A percentile compares a stretch with the other conserved stretches of the same genome.
phyloP scores from a whole-genome alignment of 441 rosid species.

The Syzygium syzygioides region DNA sequence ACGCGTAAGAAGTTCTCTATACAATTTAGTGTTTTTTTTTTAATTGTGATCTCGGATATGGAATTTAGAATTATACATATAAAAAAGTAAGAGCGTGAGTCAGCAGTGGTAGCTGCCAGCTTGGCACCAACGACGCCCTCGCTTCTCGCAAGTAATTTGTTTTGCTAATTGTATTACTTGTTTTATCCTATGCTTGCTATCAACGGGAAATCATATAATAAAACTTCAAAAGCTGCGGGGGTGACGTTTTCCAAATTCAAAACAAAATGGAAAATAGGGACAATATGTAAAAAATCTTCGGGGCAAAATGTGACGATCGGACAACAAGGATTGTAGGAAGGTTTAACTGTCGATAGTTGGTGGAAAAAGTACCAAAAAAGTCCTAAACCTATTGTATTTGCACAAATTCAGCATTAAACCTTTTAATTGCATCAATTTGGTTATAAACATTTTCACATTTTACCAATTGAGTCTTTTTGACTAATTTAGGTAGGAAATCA shows the following conservation, averaged over 20 bases:
- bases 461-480: too few relatives aligned
- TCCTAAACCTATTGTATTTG: rapidly evolving
- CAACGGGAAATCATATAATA: not conserved
- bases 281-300: too few relatives aligned
- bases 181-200: not conserved
- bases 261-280: not conserved
- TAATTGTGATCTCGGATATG: not conserved
- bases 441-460: not conserved
- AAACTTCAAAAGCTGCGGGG: not conserved
- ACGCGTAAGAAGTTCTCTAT: not conserved
- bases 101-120: too few relatives aligned
- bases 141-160: not conserved
- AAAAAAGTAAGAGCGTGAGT: not conserved
- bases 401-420: not conserved
- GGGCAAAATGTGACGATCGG: not conserved
- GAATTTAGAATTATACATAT: not conserved
- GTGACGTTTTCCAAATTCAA: not conserved
- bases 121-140: not conserved
- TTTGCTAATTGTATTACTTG: not conserved
- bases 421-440: not conserved
- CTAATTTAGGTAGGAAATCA: too few relatives aligned
- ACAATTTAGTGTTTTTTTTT: too few relatives aligned
- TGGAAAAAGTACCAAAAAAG: not conserved
- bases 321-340: too few relatives aligned
- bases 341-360: too few relatives aligned